These are phyloP conservation scores for Neurospora intermedia DNA, from an alignment of 495 filamentous ascomycete genomes.

Conservation along the genomic window DNA sequence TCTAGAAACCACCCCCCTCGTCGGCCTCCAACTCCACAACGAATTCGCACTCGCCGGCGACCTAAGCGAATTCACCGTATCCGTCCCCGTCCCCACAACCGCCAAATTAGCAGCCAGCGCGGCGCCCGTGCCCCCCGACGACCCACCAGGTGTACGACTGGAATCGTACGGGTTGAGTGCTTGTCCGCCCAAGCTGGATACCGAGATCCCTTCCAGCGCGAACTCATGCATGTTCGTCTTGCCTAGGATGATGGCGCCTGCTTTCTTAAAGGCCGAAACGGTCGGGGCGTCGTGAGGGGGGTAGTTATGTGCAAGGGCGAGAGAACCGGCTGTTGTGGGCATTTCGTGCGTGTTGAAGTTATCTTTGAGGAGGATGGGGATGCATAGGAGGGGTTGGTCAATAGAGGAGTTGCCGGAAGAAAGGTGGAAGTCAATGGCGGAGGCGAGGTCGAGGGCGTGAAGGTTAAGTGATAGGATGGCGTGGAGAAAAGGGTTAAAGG, in stretches of 20 bases:
- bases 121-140: conserved; percentile 51
- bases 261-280: conserved; percentile 38
- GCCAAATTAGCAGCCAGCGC: conserved; percentile 49
- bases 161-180: conserved; percentile 53
- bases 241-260: conserved; percentile 55
- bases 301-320: conserved; percentile 33
- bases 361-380: conserved; percentile 55
- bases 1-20: conserved; percentile 41
- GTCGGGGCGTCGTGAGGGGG: conserved; percentile 38
- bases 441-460: conserved; percentile 37
- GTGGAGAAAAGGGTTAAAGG: conserved; percentile 45
- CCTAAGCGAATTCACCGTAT: conserved; percentile 53
- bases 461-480: conserved; percentile 46
- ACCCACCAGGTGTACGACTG: conserved; percentile 52
- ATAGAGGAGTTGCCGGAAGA: conserved; percentile 25
- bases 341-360: conserved; percentile 45
- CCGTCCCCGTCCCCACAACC: conserved; percentile 48
- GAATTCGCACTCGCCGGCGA: conserved; percentile 53
- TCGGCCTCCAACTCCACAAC: conserved; percentile 51
- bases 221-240: conserved; percentile 58
- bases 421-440: conserved; percentile 34
- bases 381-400: conserved; percentile 40
- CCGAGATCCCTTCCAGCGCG: conserved; percentile 49
- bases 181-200: conserved; percentile 51
- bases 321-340: conserved; percentile 45